Conservation (phyloP, 202 grass and related monocot genomes). For the Saccharum hybrid region DNA sequence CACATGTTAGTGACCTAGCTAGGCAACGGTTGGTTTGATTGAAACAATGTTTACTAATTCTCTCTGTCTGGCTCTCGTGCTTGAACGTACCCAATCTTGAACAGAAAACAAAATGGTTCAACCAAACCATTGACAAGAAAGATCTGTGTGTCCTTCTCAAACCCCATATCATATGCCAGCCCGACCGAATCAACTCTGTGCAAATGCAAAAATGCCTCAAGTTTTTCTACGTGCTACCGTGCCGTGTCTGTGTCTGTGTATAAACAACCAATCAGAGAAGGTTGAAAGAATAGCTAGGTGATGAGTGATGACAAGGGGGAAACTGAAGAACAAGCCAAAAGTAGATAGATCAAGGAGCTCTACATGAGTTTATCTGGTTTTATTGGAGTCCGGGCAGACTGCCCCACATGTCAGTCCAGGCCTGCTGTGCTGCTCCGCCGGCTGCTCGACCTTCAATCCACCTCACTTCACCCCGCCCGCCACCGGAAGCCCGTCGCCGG, state of each 20-base stretch:
- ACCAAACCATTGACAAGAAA: slow-evolving; percentile 50
- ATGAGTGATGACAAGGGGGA: slow-evolving; percentile 14
- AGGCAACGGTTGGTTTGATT: background rate
- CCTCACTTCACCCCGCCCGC: slow-evolving; percentile 10
- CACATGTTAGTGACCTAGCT: too few relatives aligned
- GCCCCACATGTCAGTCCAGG: slow-evolving; percentile 42
- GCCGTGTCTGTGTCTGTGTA: background rate
- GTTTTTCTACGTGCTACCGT: slow-evolving; percentile 10
- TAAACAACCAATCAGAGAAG: slow-evolving; percentile 6
- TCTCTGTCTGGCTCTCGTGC: background rate
- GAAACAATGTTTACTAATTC: background rate
- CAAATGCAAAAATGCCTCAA: background rate
- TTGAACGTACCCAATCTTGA: background rate
- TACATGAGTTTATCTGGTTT: slow-evolving; percentile 41
- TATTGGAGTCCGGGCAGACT: slow-evolving; percentile 36
- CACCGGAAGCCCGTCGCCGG: slow-evolving; percentile 32
- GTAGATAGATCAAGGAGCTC: slow-evolving; percentile 9
- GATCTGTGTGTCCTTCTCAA: slow-evolving; percentile 20
- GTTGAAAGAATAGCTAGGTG: background rate
- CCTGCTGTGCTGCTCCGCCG: slow-evolving; percentile 35
- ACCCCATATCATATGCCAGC: background rate
- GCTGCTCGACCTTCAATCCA: background rate
- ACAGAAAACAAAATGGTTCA: slow-evolving; percentile 37
- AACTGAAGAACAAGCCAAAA: slow-evolving; percentile 39
- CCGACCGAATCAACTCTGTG: slow-evolving; percentile 34